These are phyloP conservation scores for Ascochyta pisi DNA, from an alignment of 2,329 filamentous ascomycete genomes.

Conservation along the genomic window DNA sequence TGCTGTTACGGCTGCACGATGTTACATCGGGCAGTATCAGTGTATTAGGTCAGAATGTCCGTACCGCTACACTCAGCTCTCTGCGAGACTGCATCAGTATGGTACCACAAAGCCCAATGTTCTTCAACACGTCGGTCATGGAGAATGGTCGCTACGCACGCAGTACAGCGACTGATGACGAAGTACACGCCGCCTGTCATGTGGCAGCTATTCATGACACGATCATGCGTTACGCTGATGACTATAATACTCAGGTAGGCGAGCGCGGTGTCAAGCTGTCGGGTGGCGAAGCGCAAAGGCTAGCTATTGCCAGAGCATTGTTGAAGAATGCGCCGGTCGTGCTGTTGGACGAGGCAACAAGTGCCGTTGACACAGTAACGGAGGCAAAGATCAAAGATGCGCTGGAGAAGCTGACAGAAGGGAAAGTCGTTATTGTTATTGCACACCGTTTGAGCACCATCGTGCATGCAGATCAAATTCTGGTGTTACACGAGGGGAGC, in stretches of 20 bases:
- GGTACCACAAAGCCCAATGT: not conserved
- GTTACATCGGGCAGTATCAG: not conserved
- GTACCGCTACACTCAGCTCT: not conserved
- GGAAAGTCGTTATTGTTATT: constrained; percentile 51
- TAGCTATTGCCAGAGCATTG: constrained; percentile 57
- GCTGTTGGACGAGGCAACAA: constrained; percentile 15
- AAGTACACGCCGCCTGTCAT: not conserved
- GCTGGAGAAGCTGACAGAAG: not conserved
- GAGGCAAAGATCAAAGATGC: constrained; percentile 41
- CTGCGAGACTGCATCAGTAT: not conserved
- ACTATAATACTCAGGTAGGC: not conserved
- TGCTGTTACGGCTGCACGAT: not conserved
- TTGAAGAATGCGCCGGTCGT: constrained; percentile 17
- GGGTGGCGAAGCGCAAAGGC: constrained; percentile 71
- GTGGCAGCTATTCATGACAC: not conserved
- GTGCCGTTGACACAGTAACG: constrained; percentile 4
- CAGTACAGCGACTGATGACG: not conserved
- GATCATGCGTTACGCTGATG: not conserved
- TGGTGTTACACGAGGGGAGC: constrained; percentile 49
- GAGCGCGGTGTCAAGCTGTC: not conserved
- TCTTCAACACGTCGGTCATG: not conserved
- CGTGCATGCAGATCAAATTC: constrained; percentile 48
- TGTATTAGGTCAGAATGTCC: not conserved
- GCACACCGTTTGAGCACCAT: constrained; percentile 52
- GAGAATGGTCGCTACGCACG: not conserved